Evolutionary conservation across 768 basidiomycete genomes (phyloP).

Genomic region (Dendrothele bispora): DNA sequence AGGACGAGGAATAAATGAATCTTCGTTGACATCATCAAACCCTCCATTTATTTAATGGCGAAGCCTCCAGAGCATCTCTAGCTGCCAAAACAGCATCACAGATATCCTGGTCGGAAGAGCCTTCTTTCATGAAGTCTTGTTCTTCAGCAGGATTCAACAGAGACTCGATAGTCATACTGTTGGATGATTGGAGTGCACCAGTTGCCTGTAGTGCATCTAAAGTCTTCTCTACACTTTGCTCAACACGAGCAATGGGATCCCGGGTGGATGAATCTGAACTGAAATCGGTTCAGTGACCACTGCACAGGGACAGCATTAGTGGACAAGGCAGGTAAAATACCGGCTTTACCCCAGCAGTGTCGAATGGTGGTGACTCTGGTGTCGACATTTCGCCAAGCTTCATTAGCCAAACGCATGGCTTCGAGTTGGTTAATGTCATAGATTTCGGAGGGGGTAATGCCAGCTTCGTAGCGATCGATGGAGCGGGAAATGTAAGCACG

Average conservation of each 20-base stretch:
- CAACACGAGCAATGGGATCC: neutral
- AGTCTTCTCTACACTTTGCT: neutral
- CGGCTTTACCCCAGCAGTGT: constrained; percentile 35
- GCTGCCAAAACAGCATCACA: neutral
- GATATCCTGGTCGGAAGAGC: neutral
- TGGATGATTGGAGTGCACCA: constrained; percentile 7
- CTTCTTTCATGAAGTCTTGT: constrained; percentile 3
- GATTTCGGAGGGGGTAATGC: neutral
- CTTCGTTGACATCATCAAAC: neutral
- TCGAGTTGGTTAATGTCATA: constrained; percentile 34
- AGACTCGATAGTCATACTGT: constrained; percentile 6
- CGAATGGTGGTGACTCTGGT: constrained; percentile 29
- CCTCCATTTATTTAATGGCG: too few species aligned
- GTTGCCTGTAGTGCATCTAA: neutral
- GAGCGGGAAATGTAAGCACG: neutral
- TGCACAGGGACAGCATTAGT: too few species aligned
- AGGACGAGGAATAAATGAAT: neutral
- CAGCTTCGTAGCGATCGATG: constrained; percentile 1
- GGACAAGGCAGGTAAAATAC: constrained; percentile 14
- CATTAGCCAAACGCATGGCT: constrained; percentile 30
- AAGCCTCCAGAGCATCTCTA: neutral
- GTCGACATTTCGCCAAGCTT: constrained; percentile 30
- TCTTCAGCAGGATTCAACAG: constrained; percentile 19
- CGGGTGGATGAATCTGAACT: neutral
- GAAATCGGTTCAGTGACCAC: constrained; percentile 4